phyloP scores from a whole-genome alignment of 441 rosid genomes.

The Adansonia gregorii region DNA sequence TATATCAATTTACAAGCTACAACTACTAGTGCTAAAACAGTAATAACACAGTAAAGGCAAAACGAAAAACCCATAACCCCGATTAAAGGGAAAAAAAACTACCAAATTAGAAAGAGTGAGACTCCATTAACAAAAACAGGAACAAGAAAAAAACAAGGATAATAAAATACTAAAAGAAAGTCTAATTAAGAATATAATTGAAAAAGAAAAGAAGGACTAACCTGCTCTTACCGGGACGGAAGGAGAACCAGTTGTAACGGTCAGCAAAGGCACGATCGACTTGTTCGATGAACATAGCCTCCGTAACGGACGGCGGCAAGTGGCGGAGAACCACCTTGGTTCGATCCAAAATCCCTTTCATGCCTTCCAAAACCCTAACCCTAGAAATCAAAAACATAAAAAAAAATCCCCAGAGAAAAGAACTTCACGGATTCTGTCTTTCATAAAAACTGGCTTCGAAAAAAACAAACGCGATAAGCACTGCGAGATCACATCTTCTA shows the following conservation, averaged over 20 bases:
- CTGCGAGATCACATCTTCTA: conserved; percentile 51
- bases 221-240: conserved; percentile 69
- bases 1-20: not conserved
- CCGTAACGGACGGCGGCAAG: conserved; percentile 68
- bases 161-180: not conserved
- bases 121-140: not conserved
- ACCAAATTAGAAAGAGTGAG: not conserved
- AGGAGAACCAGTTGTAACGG: conserved; percentile 64
- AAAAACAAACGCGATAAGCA: conserved; percentile 20
- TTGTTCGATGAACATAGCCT: conserved; percentile 54
- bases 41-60: not conserved
- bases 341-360: conserved; percentile 65
- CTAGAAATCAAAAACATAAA: conserved; percentile 18
- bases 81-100: not conserved
- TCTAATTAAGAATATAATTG: not conserved
- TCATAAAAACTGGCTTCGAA: not conserved
- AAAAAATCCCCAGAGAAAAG: not conserved
- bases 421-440: not conserved
- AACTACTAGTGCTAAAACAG: not conserved
- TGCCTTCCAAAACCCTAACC: conserved; percentile 33
- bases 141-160: not conserved
- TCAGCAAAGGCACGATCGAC: conserved; percentile 57
- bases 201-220: conserved; percentile 33
- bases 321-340: conserved; percentile 77
- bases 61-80: not conserved